A percentile compares a stretch with the other conserved stretches of the same genome.
phyloP scores from a whole-genome alignment of 768 basidiomycete genomes.

The Boletus subcaerulescens region DNA sequence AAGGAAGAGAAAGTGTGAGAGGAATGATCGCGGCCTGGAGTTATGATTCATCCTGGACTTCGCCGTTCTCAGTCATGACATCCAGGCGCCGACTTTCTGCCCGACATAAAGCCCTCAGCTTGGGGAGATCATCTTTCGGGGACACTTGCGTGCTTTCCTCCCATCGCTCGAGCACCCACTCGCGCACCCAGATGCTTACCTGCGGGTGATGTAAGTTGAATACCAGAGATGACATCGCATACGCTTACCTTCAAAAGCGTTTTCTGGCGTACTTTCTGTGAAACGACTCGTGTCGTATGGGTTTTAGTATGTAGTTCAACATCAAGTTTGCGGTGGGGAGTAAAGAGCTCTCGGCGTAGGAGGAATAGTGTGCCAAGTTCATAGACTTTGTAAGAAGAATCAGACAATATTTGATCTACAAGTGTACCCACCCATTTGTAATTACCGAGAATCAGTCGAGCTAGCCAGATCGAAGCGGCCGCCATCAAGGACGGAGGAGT shows the following conservation, averaged over 20 bases:
- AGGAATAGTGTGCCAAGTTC: conserved; percentile 84
- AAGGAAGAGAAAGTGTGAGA: neutral
- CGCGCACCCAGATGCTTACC: conserved; percentile 79
- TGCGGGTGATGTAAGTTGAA: conserved; percentile 29
- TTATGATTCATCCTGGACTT: conserved; percentile 18
- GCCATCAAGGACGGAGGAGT: conserved; percentile 77
- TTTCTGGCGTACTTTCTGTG: conserved; percentile 87
- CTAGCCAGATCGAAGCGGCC: conserved; percentile 85
- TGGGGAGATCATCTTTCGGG: conserved; percentile 52
- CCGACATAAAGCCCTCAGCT: conserved; percentile 20
- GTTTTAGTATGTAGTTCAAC: conserved; percentile 81
- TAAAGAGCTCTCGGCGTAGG: conserved; percentile 76
- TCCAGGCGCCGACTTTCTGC: conserved; percentile 15
- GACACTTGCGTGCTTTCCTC: conserved; percentile 58
- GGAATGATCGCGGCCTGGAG: neutral
- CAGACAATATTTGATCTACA: neutral
- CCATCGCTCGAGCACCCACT: conserved; percentile 85
- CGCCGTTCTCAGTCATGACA: neutral
- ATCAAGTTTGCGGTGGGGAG: conserved; percentile 81
- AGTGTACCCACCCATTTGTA: conserved; percentile 78
- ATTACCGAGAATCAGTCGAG: conserved; percentile 71
- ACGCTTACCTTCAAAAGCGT: conserved; percentile 73
- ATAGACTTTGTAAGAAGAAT: conserved; percentile 52
- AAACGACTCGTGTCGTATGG: conserved; percentile 70
- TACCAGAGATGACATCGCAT: neutral